Percentiles rank a stretch among this genome's conserved stretches.
Conservation (phyloP, 495 filamentous ascomycete genomes). For the Cercophora sp. region DNA sequence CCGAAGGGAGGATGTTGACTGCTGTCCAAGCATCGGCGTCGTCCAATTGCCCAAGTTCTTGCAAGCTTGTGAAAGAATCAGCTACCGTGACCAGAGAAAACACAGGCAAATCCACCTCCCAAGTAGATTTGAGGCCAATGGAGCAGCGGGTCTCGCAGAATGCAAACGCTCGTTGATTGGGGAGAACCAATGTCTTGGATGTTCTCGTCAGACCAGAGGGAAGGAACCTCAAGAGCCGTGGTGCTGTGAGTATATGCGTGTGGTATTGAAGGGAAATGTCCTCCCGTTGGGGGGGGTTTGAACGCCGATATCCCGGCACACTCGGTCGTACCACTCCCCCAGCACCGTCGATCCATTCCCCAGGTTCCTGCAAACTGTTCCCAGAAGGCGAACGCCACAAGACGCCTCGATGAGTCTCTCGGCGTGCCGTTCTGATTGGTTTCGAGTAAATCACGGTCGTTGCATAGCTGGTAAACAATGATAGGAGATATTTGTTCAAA, state of each 20-base stretch:
- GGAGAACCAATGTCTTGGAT: no score
- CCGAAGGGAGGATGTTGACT: neutral
- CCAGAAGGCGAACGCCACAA: neutral
- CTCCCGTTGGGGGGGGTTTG: neutral
- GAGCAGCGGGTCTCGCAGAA: slow-evolving; percentile 1
- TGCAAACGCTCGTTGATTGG: no score
- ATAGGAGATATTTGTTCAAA: neutral
- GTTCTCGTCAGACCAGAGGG: no score
- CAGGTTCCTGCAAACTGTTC: neutral
- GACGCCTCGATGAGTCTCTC: neutral
- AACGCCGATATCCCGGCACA: neutral
- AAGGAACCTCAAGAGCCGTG: no score
- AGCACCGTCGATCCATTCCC: neutral
- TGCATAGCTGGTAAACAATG: neutral
- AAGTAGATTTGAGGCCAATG: slow-evolving; percentile 4
- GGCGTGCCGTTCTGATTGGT: neutral
- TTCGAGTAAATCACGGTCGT: neutral
- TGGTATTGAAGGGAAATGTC: slow-evolving; percentile 1
- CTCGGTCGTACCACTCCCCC: neutral
- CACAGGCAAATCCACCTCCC: neutral
- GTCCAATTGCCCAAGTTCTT: neutral
- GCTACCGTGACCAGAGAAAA: neutral
- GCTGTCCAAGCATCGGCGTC: neutral
- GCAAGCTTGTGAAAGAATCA: neutral
- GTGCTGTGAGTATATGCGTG: neutral